Percentiles rank a stretch among this genome's conserved stretches.
phyloP scores from a whole-genome alignment of 176 grass and related monocot species.

The sorghum (Sorghum bicolor) region Sorghum_bicolor_NCBIv3 NC_012875.2:52727501-52728000 shows the following conservation, averaged over 20 bases:
- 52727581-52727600: conserved; percentile 4
- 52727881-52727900: neutral
- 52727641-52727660: neutral
- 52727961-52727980: neutral
- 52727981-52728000: neutral
- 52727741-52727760: neutral
- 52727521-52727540: conserved; percentile 83
- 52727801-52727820: neutral
- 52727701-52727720: conserved; percentile 3
- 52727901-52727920: neutral
- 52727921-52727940: neutral
- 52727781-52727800: neutral
- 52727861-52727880: neutral
- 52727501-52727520: conserved; percentile 99
- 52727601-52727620: conserved; percentile 3
- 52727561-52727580: conserved; percentile 81
- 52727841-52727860: neutral
- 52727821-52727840: neutral
- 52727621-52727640: neutral
- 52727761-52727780: neutral
- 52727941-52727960: neutral
- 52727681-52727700: neutral
- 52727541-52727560: conserved; percentile 86
- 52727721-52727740: neutral
- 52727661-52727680: conserved; percentile 4